Evolutionary conservation across 116 monocot genomes (phyloP).

Genomic region (Zostera marina): DNA sequence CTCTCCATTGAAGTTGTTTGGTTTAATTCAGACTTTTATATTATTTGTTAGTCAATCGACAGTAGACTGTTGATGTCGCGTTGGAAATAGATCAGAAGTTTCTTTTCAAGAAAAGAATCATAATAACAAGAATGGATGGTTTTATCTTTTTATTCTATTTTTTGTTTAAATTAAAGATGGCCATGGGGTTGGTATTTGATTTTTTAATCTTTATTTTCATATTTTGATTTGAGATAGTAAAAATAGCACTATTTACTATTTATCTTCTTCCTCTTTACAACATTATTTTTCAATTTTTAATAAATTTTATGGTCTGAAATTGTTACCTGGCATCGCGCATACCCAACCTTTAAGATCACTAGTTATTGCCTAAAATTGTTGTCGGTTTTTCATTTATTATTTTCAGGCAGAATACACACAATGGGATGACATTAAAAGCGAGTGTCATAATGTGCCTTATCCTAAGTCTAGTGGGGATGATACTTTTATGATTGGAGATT

Average conservation of each 20-base stretch:
- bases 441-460: conserved; percentile 77
- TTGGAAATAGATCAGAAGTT: no score
- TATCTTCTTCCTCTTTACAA: not conserved
- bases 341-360: not conserved
- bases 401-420: conserved; percentile 49
- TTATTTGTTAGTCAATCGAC: not conserved
- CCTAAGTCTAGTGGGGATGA: conserved; percentile 37
- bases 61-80: no score
- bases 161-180: no score
- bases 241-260: no score
- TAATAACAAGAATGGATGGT: no score
- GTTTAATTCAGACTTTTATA: not conserved
- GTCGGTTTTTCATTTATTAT: not conserved
- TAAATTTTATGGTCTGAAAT: not conserved
- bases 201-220: no score
- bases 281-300: not conserved
- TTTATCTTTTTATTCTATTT: no score
- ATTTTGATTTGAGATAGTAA: no score
- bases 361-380: no score
- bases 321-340: not conserved
- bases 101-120: no score
- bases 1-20: not conserved
- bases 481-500: conserved; percentile 15
- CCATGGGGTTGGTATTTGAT: no score
- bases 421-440: conserved; percentile 52